Percentiles rank a stretch among this genome's conserved stretches.
These are phyloP conservation scores for Pleoardoris graminearum DNA, from an alignment of 2,329 filamentous ascomycete species.

Conservation along the genomic window DNA sequence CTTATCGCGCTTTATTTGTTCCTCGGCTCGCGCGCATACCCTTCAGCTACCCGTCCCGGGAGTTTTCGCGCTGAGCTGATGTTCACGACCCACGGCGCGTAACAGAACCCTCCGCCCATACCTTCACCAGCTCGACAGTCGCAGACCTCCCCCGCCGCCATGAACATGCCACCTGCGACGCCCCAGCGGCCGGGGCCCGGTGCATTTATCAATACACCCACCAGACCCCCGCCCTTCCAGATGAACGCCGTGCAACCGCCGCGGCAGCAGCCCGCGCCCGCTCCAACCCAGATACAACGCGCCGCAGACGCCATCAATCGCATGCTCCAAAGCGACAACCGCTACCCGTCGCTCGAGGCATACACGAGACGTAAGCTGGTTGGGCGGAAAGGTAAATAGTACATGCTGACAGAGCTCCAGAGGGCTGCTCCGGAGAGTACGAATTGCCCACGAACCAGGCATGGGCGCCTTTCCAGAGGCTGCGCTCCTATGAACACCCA, in stretches of 20 bases:
- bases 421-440: conserved; percentile 90
- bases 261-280: conserved; percentile 22
- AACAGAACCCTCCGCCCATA: conserved; percentile 31
- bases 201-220: conserved; percentile 76
- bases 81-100: conserved; percentile 35
- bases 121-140: conserved; percentile 26
- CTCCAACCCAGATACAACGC: conserved; percentile 69
- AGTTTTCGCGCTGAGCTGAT: conserved; percentile 29
- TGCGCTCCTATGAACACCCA: conserved; percentile 85
- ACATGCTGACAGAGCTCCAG: conserved; percentile 53
- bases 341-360: conserved; percentile 85
- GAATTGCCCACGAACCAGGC: conserved; percentile 70
- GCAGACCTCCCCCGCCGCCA: conserved; percentile 15
- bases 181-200: conserved; percentile 75
- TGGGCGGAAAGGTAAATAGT: neutral
- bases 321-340: conserved; percentile 73
- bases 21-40: conserved; percentile 21
- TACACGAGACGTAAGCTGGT: conserved; percentile 77
- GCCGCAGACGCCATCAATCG: conserved; percentile 83
- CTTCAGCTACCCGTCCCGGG: conserved; percentile 8
- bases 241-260: conserved; percentile 30
- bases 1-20: conserved; percentile 18
- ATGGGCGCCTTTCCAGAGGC: conserved; percentile 88
- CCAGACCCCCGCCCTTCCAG: conserved; percentile 43
- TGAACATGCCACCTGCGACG: conserved; percentile 47